phyloP scores from a whole-genome alignment of 1,139 yeast species.

The Zygotorulaspora mrakii region DNA sequence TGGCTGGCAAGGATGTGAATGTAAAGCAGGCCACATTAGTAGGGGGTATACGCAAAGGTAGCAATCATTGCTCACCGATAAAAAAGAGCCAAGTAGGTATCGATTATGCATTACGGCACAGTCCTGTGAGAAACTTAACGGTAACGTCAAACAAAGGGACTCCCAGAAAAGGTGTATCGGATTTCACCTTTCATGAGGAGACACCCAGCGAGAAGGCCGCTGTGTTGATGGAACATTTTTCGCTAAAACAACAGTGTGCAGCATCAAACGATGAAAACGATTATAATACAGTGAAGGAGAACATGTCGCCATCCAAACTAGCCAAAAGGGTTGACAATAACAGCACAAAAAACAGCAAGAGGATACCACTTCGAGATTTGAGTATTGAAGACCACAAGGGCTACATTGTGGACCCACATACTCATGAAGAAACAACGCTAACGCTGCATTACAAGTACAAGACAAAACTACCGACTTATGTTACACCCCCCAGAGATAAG shows the following conservation, averaged over 20 bases:
- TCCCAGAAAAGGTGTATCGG: slow-evolving; percentile 5
- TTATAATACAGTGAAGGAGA: slow-evolving; percentile 19
- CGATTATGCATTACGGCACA: slow-evolving; percentile 17
- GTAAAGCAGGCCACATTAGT: slow-evolving; percentile 4
- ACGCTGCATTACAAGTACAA: slow-evolving; percentile 19
- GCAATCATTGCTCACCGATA: slow-evolving; percentile 13
- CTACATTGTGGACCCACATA: slow-evolving; percentile 17
- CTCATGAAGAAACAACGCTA: slow-evolving; percentile 13
- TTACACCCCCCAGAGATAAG: slow-evolving; percentile 27
- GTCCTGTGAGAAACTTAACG: slow-evolving; percentile 17
- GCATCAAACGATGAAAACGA: slow-evolving; percentile 21
- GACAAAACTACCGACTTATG: slow-evolving; percentile 19
- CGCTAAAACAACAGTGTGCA: slow-evolving; percentile 8
- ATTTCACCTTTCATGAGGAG: slow-evolving; percentile 23
- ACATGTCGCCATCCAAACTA: slow-evolving; percentile 19
- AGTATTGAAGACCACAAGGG: slow-evolving; percentile 22
- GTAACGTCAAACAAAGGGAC: slow-evolving; percentile 7
- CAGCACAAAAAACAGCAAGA: not conserved
- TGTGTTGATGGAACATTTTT: slow-evolving; percentile 18
- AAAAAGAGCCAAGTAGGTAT: slow-evolving; percentile 18
- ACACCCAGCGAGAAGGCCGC: slow-evolving; percentile 22
- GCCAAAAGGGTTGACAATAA: not conserved
- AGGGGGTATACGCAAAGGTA: slow-evolving; percentile 11
- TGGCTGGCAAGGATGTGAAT: slow-evolving; percentile 19
- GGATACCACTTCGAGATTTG: slow-evolving; percentile 22